Evolutionary conservation across 1,284 basidiomycete genomes (phyloP).

Genomic region (Cryptococcus maquisensis): DNA sequence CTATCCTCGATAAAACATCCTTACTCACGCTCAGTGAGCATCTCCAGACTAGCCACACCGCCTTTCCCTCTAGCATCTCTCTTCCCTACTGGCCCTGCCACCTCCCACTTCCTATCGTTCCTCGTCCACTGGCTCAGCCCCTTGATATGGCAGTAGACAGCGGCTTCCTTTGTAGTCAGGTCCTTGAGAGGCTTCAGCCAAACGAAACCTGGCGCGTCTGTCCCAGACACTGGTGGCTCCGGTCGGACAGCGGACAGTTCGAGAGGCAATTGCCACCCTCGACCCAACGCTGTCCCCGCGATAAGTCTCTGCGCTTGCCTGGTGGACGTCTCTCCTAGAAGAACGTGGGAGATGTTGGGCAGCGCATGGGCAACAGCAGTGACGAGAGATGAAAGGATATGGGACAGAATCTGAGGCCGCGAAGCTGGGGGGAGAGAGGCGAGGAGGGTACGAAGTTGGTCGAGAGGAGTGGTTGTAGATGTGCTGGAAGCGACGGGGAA

Average conservation of each 20-base stretch:
- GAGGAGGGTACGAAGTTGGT: constrained; percentile 59
- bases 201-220: constrained; percentile 38
- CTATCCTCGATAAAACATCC: background rate
- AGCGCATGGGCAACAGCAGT: constrained; percentile 59
- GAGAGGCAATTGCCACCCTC: constrained; percentile 68
- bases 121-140: constrained; percentile 51
- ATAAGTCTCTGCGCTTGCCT: constrained; percentile 73
- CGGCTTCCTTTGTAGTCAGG: constrained; percentile 71
- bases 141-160: constrained; percentile 36
- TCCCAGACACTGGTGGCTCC: background rate
- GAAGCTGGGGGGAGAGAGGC: constrained; percentile 71
- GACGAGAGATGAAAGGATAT: constrained; percentile 66
- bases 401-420: constrained; percentile 61
- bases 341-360: constrained; percentile 63
- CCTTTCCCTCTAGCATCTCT: constrained; percentile 51
- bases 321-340: constrained; percentile 77
- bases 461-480: constrained; percentile 48
- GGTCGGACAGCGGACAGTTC: constrained; percentile 57
- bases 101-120: constrained; percentile 67
- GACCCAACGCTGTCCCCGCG: constrained; percentile 70
- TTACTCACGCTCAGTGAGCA: constrained; percentile 65
- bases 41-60: constrained; percentile 54
- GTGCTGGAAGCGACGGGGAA: constrained; percentile 24
- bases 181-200: constrained; percentile 68
- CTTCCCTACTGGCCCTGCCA: constrained; percentile 53